Base-by-base conservation (phyloP, 208 protist species). In the Novymonas esmeraldas region DNA sequence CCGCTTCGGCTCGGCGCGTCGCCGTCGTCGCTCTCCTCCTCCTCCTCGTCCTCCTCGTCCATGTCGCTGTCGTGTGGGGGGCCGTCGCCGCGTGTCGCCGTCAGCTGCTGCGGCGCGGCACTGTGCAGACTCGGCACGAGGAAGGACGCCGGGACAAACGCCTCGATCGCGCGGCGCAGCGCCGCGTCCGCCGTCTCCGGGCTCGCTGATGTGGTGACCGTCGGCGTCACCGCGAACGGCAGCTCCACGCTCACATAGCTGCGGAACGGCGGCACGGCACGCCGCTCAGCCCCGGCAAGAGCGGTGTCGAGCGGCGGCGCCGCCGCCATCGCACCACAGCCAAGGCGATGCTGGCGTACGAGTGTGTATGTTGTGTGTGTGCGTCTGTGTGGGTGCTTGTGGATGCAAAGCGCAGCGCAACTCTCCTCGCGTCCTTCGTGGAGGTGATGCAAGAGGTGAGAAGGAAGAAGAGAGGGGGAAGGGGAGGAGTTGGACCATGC, bases 161-260 rank as follows among this genome's bases (percentile, higher is more conserved):
- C 76, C 28, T 81, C 76, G 13, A 93, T 58, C 36, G 73, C 73
- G 3, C 22, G 62, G 48, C 51, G 67, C 24, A 78, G 31, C 28
- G 45, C 29, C 24, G 49, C 44, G 60, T 58, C 5, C n/a, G 54
- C 42, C 6, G 28, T 29, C 36, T 39, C 6, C 24, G 24, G 18
- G 11, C 34, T 45, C 1, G 34, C 46, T 28, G 50, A 38, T 52
- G 51, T 57, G 42, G 51, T 64, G 36, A 48, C 46, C 20, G 64
- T 68, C 0, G 79, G 73, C 0, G 73, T 42, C 28, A 77, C 60
- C 5, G 84, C 55, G 52, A 95, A 95, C 33, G 89, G 89, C 29
- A 95, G 76, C 62, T 95, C 89, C 13, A 93, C 72, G 2, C 78
- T 74, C 24, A 89, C 72, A 64, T 84, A 93, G 59, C 73, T 64